Evolutionary conservation across 148 eudicot genomes (phyloP).

Genomic region (Rhododendron griersonianum): DNA sequence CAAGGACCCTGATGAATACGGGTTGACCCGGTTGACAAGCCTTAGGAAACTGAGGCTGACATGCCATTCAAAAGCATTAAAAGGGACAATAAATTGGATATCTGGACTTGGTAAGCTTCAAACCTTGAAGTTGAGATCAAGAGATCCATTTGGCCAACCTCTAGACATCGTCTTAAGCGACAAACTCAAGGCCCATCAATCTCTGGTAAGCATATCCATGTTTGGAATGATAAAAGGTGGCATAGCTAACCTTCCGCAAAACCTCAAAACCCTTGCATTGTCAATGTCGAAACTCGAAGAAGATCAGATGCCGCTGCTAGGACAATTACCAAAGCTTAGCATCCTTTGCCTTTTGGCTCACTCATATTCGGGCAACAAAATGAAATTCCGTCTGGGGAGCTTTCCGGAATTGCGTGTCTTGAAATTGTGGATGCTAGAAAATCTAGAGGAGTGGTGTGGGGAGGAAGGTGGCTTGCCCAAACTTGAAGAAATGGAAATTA

Average conservation of each 20-base stretch:
- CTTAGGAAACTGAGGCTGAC: neutral
- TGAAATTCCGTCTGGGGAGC: neutral
- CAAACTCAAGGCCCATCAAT: neutral
- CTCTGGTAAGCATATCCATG: neutral
- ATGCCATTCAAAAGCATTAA: neutral
- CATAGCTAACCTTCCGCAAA: neutral
- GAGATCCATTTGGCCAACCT: neutral
- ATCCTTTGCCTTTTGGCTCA: neutral
- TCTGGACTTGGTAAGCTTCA: neutral
- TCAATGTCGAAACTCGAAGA: neutral
- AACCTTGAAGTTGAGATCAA: neutral
- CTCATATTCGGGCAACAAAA: neutral
- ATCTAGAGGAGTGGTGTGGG: neutral
- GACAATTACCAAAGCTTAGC: neutral
- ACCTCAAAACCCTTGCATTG: neutral
- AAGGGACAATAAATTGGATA: neutral
- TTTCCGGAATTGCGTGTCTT: neutral
- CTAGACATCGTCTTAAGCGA: neutral
- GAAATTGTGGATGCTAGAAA: neutral
- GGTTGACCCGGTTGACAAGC: neutral
- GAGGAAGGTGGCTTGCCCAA: neutral
- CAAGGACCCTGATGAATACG: neutral
- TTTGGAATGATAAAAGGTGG: neutral
- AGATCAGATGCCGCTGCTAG: neutral
- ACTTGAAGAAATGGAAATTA: neutral